Evolutionary conservation across 768 basidiomycete genomes (phyloP), one percentile per base, ranked within the genome.

Genomic region (Suillus subaureus): DNA sequence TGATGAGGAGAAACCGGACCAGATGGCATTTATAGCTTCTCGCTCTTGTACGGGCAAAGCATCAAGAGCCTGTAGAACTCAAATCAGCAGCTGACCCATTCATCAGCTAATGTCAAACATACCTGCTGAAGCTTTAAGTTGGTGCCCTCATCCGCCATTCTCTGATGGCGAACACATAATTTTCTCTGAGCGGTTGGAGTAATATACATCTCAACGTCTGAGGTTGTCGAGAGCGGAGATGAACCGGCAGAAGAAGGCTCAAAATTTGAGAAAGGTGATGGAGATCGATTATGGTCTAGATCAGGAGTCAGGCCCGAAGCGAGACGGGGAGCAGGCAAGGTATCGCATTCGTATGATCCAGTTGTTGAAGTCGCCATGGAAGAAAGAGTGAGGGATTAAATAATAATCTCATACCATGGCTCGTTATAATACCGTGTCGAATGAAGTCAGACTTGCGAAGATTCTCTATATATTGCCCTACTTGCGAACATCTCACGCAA

Each of bases 1-100:
- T 2, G 97, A 97, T 1, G 94, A 93, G 23, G 95, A 97, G 79
- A 99, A 99, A 72, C 89, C 94, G 69, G 96, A 92, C 97, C 97
- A 99, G 70, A 99, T 87, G 6, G 91, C 85, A 72, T 90, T 98
- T 75, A 98, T 90, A 37, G 90, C 87, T 74, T 94, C 87, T 51
- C 97, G 86, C 68, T 99, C 97, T 63, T 88, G 83, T 21, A 95
- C 79, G 0, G 95, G 90, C 28, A 99, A 86, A 6, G 89, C 89
- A 74, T 99, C 96, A 58, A 99, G 84, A 7, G 94, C 91, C 97
- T 99, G 73, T 23, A 63, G 58, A n/a, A 42, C 8, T 16, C 35
- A 70, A 21, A 64, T 74, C 45, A 72, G 66, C 21, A 37, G 21
- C 4, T n/a, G 26, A 43, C 37, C 18, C 43, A 7, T 15, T 45